Evolutionary conservation across 2,329 filamentous ascomycete genomes (phyloP), one percentile per base, ranked within the genome.

Genomic region (Aurifilum marmelostoma): DNA sequence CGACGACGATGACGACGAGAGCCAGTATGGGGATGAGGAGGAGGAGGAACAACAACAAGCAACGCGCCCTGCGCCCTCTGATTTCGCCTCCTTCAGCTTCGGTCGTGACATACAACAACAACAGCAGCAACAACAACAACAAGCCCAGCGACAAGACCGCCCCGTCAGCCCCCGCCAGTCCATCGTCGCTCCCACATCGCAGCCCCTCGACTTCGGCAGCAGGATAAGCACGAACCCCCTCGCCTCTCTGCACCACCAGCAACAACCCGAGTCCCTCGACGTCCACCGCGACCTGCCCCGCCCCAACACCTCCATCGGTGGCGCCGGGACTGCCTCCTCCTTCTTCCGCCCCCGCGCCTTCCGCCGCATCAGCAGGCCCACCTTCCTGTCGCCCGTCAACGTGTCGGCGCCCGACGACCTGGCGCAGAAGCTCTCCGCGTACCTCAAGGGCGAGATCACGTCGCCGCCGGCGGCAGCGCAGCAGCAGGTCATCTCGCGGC

Each of bases 321-420:
- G 52, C 59, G 58, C 60, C 34, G 50, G 64, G 14, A 54, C 41
- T 27, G n/a, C 69, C 18, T 9, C 54, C 58, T 16, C 66, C 14
- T 65, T 68, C 21, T 65, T 68, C 68, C 68, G 65, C 62, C 68
- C 66, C 1, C 68, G 68, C 62, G 62, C 62, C 3, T 71, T 71
- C 67, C 41, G 69, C 34, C 67, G 69, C 43, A 69, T 71, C 63
- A 71, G 69, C 62, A 69, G 69, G 64, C 69, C 69, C n/a, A 54
- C 58, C 11, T 71, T 71, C 67, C 56, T 71, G 9, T 69, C 69
- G 14, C 69, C 69, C 39, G 52, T 37, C 43, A 63, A 67, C 60
- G 63, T 59, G 39, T 41, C 66, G 34, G 43, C 58, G 8, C 65
- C 69, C 5, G 69, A 71, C 37, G 69, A 37, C 52, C 64, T 71